Evolutionary conservation across 495 filamentous ascomycete genomes (phyloP).

Genomic region (Xylaria longipes): DNA sequence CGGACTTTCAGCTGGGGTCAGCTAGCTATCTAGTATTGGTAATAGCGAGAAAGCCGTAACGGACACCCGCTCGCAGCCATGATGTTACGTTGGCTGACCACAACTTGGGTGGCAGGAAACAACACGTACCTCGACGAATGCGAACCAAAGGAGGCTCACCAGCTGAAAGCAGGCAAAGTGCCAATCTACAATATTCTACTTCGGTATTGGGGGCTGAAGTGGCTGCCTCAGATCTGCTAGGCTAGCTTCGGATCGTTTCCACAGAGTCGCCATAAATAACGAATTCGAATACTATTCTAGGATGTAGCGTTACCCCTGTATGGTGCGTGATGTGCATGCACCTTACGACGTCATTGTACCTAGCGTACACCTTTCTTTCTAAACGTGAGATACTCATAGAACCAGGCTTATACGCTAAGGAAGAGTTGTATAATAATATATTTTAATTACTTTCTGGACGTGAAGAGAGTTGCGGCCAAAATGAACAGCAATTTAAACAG

Average conservation of each 20-base stretch:
- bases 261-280: not conserved
- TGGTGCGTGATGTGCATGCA: not conserved
- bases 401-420: not conserved
- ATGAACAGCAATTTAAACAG: not conserved
- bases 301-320: not conserved
- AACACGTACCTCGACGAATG: not conserved
- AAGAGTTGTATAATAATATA: not conserved
- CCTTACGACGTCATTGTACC: not conserved
- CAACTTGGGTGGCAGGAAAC: not conserved
- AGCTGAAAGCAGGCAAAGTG: not conserved
- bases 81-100: not conserved
- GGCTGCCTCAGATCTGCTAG: not conserved
- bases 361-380: not conserved
- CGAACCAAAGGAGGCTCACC: not conserved
- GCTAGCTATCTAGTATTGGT: not conserved
- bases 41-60: not conserved
- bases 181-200: not conserved
- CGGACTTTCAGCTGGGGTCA: not conserved
- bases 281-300: not conserved
- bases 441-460: no score
- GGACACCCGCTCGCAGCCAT: not conserved
- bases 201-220: not conserved
- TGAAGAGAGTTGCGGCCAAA: not conserved
- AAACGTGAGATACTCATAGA: not conserved
- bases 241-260: not conserved